These are phyloP conservation scores for Chaetothyriales sp. DNA, from an alignment of 2,329 filamentous ascomycete species.

Conservation along the genomic window DNA sequence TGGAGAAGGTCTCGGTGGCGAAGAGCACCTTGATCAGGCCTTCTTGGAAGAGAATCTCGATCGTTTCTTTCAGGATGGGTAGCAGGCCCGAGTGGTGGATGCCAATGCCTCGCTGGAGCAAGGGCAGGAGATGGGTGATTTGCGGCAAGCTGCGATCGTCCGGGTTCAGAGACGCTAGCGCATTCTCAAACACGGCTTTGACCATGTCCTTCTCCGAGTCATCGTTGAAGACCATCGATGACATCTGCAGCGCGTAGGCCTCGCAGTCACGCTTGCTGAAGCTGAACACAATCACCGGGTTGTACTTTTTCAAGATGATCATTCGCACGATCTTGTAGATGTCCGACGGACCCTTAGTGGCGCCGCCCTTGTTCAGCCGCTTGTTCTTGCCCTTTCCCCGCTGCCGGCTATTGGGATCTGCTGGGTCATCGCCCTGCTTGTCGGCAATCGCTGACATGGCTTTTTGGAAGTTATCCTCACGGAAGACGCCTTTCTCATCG, in stretches of 20 bases:
- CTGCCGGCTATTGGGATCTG: conserved; percentile 62
- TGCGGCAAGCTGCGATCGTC: conserved; percentile 81
- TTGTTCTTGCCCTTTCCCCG: conserved; percentile 88
- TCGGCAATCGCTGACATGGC: conserved; percentile 85
- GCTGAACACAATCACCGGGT: conserved; percentile 97
- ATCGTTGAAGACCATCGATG: conserved; percentile 81
- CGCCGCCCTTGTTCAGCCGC: conserved; percentile 78
- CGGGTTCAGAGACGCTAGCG: conserved; percentile 81
- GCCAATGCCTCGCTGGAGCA: conserved; percentile 82
- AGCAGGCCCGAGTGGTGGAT: conserved; percentile 93
- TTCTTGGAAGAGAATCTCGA: conserved; percentile 97
- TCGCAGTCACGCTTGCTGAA: conserved; percentile 98
- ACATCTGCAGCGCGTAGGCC: conserved; percentile 75
- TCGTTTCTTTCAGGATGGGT: conserved; percentile 94
- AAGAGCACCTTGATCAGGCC: conserved; percentile 96
- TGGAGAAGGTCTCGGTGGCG: conserved; percentile 96
- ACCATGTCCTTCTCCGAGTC: conserved; percentile 93
- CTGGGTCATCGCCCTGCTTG: conserved; percentile 71
- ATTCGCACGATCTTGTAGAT: conserved; percentile 98
- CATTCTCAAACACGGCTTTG: conserved; percentile 81
- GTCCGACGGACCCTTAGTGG: conserved; percentile 55
- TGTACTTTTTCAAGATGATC: conserved; percentile 96
- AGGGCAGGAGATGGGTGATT: conserved; percentile 76
- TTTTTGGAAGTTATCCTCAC: conserved; percentile 93
- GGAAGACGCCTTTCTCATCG: conserved; percentile 90